phyloP scores from a whole-genome alignment of 2,329 filamentous ascomycete genomes.

The Claviceps quebecensis region DNA sequence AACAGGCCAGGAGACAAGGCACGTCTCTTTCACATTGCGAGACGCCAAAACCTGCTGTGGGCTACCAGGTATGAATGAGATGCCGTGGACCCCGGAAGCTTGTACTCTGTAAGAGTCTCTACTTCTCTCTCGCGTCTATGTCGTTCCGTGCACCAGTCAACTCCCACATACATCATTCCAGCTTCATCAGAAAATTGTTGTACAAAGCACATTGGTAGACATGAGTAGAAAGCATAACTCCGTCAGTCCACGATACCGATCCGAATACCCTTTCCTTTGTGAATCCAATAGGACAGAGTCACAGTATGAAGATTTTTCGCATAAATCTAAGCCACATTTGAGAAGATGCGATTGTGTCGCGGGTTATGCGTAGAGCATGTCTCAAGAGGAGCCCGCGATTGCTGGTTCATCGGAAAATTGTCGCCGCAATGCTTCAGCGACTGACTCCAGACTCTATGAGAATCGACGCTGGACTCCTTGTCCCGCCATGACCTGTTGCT shows the following conservation, averaged over 20 bases:
- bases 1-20: background rate
- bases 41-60: background rate
- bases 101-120: background rate
- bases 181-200: conserved; percentile 13
- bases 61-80: background rate
- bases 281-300: background rate
- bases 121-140: background rate
- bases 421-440: background rate
- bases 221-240: background rate
- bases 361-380: background rate
- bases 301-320: background rate
- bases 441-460: conserved; percentile 29
- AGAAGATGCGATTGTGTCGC: background rate
- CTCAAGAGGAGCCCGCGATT: background rate
- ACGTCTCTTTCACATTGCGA: background rate
- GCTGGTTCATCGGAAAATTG: background rate
- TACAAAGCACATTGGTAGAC: conserved; percentile 13
- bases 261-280: background rate
- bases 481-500: conserved; percentile 41
- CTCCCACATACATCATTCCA: conserved; percentile 8
- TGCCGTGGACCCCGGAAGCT: background rate
- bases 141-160: background rate
- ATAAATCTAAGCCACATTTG: background rate
- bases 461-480: conserved; percentile 42
- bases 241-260: background rate